phyloP scores from a whole-genome alignment of 495 filamentous ascomycete species.

The Penicillium nucicola region DNA sequence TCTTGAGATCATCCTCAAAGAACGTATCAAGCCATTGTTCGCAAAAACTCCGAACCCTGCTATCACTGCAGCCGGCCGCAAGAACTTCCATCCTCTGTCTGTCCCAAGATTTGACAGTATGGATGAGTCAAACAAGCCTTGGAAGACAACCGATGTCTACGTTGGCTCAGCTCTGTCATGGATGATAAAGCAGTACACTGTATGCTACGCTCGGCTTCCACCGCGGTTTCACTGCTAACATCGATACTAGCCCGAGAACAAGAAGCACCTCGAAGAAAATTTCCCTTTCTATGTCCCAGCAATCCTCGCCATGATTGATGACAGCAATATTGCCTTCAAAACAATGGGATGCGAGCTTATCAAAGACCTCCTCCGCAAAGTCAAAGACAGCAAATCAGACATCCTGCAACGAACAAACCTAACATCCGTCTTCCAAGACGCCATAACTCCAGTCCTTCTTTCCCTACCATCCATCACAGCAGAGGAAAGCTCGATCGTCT shows the following conservation, averaged over 20 bases:
- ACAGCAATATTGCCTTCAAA: constrained; percentile 54
- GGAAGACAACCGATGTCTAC: constrained; percentile 65
- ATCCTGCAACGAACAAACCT: constrained; percentile 73
- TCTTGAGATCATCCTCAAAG: constrained; percentile 51
- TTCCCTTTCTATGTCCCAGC: constrained; percentile 86
- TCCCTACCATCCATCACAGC: constrained; percentile 79
- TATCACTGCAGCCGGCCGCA: constrained; percentile 61
- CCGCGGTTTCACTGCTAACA: constrained; percentile 3
- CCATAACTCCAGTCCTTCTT: constrained; percentile 67
- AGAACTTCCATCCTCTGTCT: constrained; percentile 51
- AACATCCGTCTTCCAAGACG: constrained; percentile 73
- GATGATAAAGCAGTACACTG: constrained; percentile 50
- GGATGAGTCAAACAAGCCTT: constrained; percentile 59
- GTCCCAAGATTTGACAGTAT: constrained; percentile 39
- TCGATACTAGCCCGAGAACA: constrained; percentile 21
- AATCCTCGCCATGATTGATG: constrained; percentile 76
- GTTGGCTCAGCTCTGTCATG: constrained; percentile 64
- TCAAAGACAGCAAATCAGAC: constrained; percentile 41
- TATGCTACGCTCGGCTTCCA: constrained; percentile 6
- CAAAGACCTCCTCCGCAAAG: constrained; percentile 55
- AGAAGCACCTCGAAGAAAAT: constrained; percentile 42
- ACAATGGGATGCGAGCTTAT: constrained; percentile 60
- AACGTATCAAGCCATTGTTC: constrained; percentile 65
- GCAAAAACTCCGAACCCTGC: constrained; percentile 58
- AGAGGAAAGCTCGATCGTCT: constrained; percentile 59